Evolutionary conservation across 345 rosid genomes (phyloP), one percentile per base, ranked within the genome.

Genomic region (Hirschfeldia incana): DNA sequence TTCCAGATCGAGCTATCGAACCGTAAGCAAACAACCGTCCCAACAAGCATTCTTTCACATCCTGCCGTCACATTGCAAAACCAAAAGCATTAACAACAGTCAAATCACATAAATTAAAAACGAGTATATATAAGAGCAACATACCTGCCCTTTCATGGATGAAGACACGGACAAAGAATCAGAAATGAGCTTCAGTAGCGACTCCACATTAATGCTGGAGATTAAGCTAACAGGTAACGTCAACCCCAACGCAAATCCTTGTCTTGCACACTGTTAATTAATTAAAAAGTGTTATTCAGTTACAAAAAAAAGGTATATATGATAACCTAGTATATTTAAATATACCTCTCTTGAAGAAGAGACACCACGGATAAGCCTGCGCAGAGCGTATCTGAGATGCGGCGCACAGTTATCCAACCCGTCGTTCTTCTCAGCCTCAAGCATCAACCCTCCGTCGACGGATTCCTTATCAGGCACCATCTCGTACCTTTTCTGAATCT

Each of bases 321-420:
- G n/a, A n/a, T n/a, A n/a, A n/a, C n/a, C n/a, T n/a, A n/a, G n/a
- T 29, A 29, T 29, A 29, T 3, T 21, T 21, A 42, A 83, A 68
- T 72, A 73, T 77, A 93, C 99, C 97, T 93, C 97, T 82, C 98
- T 88, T 2, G 99, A 90, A 1, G 99, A 95, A 61, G 98, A 95
- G 83, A 88, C 92, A 10, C 99, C 99, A 2, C 94, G 96, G 53
- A 95, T 85, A 32, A 95, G 93, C 82, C 99, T 90, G 5, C 97
- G 89, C 5, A 93, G 68, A 57, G 98, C 94, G 72, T 95, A 93
- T 81, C 97, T 86, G 46, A 95, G 61, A 55, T 94, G 89, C 1
- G 98, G 96, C 0, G 97, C 99, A 81, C 97, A 91, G 53, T 87
- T 78, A 79, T 87, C 85, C 84, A 95, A 85, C 11, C 99, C 99